Base-by-base conservation (phyloP, 2,329 filamentous ascomycete species). In the Neofusicoccum sp. region DNA sequence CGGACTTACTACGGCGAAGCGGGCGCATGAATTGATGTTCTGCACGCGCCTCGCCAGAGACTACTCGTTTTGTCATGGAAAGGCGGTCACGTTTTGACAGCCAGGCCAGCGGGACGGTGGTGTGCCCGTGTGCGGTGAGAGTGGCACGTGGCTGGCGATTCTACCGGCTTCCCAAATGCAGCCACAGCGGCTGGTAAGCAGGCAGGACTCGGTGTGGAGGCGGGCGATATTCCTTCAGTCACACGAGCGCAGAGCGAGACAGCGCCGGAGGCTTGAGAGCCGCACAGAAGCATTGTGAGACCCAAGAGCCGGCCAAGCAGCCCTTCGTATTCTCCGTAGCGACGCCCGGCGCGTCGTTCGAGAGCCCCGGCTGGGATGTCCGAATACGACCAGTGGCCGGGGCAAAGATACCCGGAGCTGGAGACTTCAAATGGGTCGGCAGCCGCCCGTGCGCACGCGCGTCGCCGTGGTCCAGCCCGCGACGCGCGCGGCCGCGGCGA, bases 221-320 rank as follows among this genome's bases (percentile, higher is more conserved):
- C 45, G 45, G 45, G 12, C 51, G 51, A 56, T 43, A 56, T 56
- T 56, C 51, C 51, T 33, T 56, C 51, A 56, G 43, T 56, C 51
- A 56, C 36, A 16, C 8, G 51, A 20, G 36, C 7, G 36, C 36
- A 40, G 51, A 36, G 51, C 51, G 51, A 43, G 51, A 56, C 51
- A 11, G 5, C 26, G n/a, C 30, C 36, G 34, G 38, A 43, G n/a
- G 51, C 51, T 43, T 7, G 51, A 44, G 51, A 56, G 51, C 51
- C 51, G 51, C 51, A 56, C 38, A 24, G 51, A 43, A 33, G 51
- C n/a, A 33, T 56, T 28, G 34, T 9, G 38, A 43, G 51, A 43
- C 36, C 38, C n/a, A 56, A 43, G 38, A 24, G 6, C 36, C 28
- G 24, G 49, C 49, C 49, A 54, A 54, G 49, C 12, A 11, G 11